These are phyloP conservation scores for Pythium grandisporangium DNA, from an alignment of 352 stramenopile species.

Conservation along the genomic window DNA sequence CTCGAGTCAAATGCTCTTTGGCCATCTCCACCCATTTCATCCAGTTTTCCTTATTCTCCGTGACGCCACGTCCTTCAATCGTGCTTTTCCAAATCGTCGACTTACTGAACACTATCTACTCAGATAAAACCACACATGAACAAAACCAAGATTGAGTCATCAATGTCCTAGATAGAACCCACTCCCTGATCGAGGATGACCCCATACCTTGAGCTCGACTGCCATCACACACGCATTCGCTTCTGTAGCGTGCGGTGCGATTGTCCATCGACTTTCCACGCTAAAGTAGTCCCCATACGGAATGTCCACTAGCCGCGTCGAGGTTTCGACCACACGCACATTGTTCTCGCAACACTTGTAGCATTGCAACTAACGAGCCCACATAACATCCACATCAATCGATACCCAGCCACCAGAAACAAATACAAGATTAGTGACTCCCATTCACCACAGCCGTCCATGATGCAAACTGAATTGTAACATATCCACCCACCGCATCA, in stretches of 20 bases:
- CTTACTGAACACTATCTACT: constrained; percentile 66
- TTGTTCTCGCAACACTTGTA: constrained; percentile 31
- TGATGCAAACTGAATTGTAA: no score
- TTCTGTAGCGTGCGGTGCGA: constrained; percentile 36
- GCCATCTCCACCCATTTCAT: constrained; percentile 57
- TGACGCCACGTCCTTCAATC: constrained; percentile 64
- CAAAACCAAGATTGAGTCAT: not conserved
- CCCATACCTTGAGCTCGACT: constrained; percentile 79
- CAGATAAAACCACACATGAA: constrained; percentile 1
- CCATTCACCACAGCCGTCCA: no score
- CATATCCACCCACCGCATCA: constrained; percentile 41
- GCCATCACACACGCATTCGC: constrained; percentile 41
- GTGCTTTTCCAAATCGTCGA: constrained; percentile 80
- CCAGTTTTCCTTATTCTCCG: constrained; percentile 71
- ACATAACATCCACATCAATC: not conserved
- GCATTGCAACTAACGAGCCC: constrained; percentile 34
- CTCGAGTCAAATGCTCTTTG: constrained; percentile 50
- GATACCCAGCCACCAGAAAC: no score
- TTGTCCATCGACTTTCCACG: constrained; percentile 75
- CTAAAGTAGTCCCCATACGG: constrained; percentile 85
- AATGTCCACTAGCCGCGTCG: constrained; percentile 73
- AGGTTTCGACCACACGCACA: constrained; percentile 55
- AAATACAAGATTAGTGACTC: no score
- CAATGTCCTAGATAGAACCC: not conserved
- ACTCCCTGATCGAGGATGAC: no score